Evolutionary conservation across 176 grass and related monocot species (phyloP), one percentile per base, ranked within the genome.

Genomic region (Otatea glauca): DNA sequence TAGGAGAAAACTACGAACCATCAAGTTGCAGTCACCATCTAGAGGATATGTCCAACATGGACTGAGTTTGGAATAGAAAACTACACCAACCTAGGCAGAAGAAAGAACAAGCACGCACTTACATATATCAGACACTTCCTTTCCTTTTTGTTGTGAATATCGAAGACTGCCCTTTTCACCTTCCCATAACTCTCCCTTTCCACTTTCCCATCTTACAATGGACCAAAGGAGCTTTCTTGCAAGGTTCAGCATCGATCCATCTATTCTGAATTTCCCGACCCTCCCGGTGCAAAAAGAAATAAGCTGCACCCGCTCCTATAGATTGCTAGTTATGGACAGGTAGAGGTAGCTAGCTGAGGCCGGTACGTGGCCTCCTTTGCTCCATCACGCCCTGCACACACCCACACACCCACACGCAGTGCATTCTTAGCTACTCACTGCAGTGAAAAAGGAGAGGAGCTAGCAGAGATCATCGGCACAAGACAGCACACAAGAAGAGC

Each of bases 291-390:
- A 83, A 89, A 73, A 78, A 50, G 34, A 84, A 25, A 1, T 3
- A 18, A 82, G 82, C 55, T 71, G 84, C 70, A 64, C 85, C 82
- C 63, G 68, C 53, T 76, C 63, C 75, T 83, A 86, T 75, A 71
- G 58, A 65, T 89, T 66, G 78, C 83, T 79, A 86, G 86, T 82
- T 86, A 69, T 66, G 48, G 67, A 24, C 55, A 68, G 27, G 47
- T 75, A 87, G 17, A 68, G 27, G 47, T 75, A 87, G 17, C 42
- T 68, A 71, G 70, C 58, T 2, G n/a, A 80, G 76, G 70, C 70
- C 50, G 20, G 72, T 44, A 10, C 78, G 65, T 45, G 68, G 75
- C 74, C 43, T 25, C 80, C 29, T 29, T 29, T 83, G 51, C 75
- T 75, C 84, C 68, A 78, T 61, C 43, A 80, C 68, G 13, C 62